A percentile compares a stretch with the other conserved stretches of the same genome.
Evolutionary conservation across 129 eudicot species (phyloP).

Genomic region (Silybum marianum): DNA sequence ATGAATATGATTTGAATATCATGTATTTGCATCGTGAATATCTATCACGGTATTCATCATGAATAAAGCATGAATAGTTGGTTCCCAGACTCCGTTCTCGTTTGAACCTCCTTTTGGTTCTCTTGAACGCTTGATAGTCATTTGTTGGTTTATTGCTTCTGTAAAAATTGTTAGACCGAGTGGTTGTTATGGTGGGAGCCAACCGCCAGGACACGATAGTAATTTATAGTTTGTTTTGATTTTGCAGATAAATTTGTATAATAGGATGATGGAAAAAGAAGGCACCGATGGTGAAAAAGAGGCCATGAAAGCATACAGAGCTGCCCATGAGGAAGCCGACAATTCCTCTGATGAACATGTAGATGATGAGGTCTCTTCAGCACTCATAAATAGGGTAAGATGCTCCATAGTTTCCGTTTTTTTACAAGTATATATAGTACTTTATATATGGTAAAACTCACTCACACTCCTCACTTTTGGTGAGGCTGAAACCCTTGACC

Average conservation of each 20-base stretch:
- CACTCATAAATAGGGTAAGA: conserved; percentile 80
- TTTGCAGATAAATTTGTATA: conserved; percentile 73
- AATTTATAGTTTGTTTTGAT: conserved; percentile 1
- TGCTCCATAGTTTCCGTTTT: not conserved
- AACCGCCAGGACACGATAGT: not conserved
- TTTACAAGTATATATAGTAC: not conserved
- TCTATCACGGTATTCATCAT: not conserved
- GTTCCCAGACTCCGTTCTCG: not conserved
- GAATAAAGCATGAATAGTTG: not conserved
- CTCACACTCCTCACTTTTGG: not conserved
- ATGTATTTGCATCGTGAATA: not conserved
- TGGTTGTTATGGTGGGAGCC: conserved; percentile 1
- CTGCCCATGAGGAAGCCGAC: conserved; percentile 83
- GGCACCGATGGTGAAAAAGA: conserved; percentile 73
- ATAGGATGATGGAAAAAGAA: conserved; percentile 82
- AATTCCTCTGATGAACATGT: conserved; percentile 52
- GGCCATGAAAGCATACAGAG: conserved; percentile 84
- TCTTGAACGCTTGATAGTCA: not conserved
- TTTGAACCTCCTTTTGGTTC: not conserved
- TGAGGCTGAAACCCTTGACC: not conserved
- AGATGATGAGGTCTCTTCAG: conserved; percentile 76
- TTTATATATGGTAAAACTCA: not conserved
- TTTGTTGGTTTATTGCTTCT: conserved; percentile 13
- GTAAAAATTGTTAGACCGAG: conserved; percentile 8
- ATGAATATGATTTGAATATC: not conserved